Base-by-base conservation (phyloP, 495 filamentous ascomycete species). In the Tuber borchii region DNA sequence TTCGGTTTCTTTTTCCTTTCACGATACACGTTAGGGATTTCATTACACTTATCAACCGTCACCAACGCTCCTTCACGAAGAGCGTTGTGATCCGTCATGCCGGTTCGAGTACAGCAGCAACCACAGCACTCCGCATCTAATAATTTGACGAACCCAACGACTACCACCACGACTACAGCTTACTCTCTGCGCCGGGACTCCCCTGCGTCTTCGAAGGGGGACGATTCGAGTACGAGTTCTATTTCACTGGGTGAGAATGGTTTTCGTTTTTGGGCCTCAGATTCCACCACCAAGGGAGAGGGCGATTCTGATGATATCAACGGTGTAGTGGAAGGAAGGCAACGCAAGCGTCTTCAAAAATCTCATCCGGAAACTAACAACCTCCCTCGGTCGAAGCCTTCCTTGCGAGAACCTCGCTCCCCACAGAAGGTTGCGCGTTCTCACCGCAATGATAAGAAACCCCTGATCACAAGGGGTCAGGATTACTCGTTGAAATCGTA, bases 191-290 rank as follows among this genome's bases (percentile, higher is more conserved):
- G 76, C 45, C 73, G 81, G 45, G 80, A 79, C 26, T 82, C 81
- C 61, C 80, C 80, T 69, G 75, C 81, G 37, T 82, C 81, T 45
- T 82, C 81, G 68, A 77, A 80, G 70, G 81, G 80, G 43, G 81
- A 82, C 70, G 81, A 82, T 71, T 82, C 80, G n/a, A 82, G 80
- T 69, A 81, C 79, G 37, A 82, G 80, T 74, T 82, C 80, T 74
- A 73, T 82, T 69, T 82, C 81, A 69, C 48, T 82, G 71, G 80
- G 80, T 82, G 79, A 77, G 80, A 77, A 75, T 79, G 77, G 78
- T 44, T 71, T 75, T 71, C 78, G 77, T 69, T 68, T 73, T 26
- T 39, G 56, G 56, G 26, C 56, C 31, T 65, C 14, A 34, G 26
- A 17, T 34, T 65, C 56, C 31, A 34, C 56, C 74, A 45, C 19